Percentiles rank a stretch among this genome's conserved stretches.
Evolutionary conservation across 2,329 filamentous ascomycete species (phyloP).

Genomic region (Myriosclerotinia scirpicola): DNA sequence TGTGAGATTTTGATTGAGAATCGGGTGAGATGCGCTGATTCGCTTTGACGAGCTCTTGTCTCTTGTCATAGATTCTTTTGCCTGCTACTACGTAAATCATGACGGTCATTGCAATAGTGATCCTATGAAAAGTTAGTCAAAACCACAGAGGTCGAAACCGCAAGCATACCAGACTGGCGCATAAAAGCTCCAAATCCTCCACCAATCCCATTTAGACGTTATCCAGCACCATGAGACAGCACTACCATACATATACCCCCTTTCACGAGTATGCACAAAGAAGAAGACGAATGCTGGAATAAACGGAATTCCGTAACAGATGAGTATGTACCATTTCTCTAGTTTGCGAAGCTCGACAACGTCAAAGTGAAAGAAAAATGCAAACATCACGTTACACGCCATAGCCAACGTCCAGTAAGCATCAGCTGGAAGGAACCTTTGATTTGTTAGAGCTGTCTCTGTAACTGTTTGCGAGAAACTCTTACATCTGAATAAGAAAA

Average conservation of each 20-base stretch:
- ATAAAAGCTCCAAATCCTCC: conserved; percentile 75
- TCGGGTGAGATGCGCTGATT: background rate
- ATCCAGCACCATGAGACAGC: conserved; percentile 85
- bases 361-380: conserved; percentile 74
- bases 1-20: background rate
- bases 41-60: conserved; percentile 47
- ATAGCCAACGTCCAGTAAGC: conserved; percentile 77
- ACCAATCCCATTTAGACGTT: conserved; percentile 62
- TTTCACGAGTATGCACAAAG: conserved; percentile 55
- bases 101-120: conserved; percentile 60
- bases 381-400: conserved; percentile 81
- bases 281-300: conserved; percentile 67
- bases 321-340: conserved; percentile 67
- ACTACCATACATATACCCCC: conserved; percentile 67
- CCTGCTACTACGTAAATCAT: conserved; percentile 68
- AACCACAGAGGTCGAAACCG: conserved; percentile 25
- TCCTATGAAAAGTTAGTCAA: conserved; percentile 45
- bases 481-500: conserved; percentile 78
- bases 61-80: conserved; percentile 65
- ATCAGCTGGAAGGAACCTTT: conserved; percentile 75
- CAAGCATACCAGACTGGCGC: conserved; percentile 58
- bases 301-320: conserved; percentile 73
- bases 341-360: conserved; percentile 61
- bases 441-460: background rate
- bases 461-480: conserved; percentile 36